phyloP scores from a whole-genome alignment of 139 green algal genomes.

The Closterium sp. region DNA sequence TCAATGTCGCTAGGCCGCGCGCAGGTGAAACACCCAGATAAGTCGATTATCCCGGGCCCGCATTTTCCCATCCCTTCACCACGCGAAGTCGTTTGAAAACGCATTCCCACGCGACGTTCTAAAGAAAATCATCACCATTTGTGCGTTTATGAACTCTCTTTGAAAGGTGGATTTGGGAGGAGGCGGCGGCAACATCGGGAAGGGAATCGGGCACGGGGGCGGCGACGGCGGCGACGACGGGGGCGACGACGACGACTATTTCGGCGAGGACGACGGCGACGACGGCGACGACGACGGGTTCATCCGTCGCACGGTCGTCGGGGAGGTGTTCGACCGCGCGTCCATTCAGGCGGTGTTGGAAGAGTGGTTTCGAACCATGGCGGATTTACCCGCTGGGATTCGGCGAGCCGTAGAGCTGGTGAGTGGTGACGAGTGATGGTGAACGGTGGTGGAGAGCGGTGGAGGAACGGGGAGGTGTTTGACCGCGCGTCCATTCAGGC shows the following conservation, averaged over 20 bases:
- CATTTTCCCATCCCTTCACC: no score
- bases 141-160: background rate
- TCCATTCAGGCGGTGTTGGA: constrained; percentile 80
- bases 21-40: no score
- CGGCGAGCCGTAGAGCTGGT: constrained; percentile 86
- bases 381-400: constrained; percentile 82
- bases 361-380: constrained; percentile 88
- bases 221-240: constrained; percentile 77
- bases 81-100: no score
- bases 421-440: background rate
- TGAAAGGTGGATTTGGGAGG: background rate
- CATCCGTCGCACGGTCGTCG: constrained; percentile 43
- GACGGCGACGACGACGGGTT: constrained; percentile 66
- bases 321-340: constrained; percentile 79
- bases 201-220: constrained; percentile 73
- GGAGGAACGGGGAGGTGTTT: background rate
- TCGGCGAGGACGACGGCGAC: constrained; percentile 63
- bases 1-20: no score
- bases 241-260: constrained; percentile 92
- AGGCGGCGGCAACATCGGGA: background rate
- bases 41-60: no score
- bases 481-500: constrained; percentile 45
- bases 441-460: no score
- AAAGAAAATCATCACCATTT: no score
- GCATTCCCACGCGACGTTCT: no score